Percentiles rank a stretch among this genome's conserved stretches.
Evolutionary conservation across 139 green algal species (phyloP).

Genomic region (Zygnema circumcarinatum): DNA sequence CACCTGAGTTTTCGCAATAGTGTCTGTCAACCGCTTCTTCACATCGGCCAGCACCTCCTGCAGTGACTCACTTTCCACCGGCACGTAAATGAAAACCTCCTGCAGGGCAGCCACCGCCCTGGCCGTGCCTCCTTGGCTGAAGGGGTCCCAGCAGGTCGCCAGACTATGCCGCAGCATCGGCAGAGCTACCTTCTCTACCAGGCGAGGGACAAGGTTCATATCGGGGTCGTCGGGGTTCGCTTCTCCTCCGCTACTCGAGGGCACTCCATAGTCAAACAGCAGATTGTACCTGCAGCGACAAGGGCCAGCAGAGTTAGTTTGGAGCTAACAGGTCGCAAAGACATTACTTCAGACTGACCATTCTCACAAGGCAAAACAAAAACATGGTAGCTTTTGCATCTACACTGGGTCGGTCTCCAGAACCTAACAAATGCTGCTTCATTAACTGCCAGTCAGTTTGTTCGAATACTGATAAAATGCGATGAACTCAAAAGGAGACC

Average conservation of each 20-base stretch:
- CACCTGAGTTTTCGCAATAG: conserved; percentile 13
- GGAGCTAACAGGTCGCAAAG: neutral
- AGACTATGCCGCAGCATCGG: conserved; percentile 72
- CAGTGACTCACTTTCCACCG: conserved; percentile 19
- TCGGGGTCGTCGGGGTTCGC: conserved; percentile 72
- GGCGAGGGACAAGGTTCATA: conserved; percentile 76
- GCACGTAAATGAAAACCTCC: conserved; percentile 62
- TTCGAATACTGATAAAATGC: too few species aligned
- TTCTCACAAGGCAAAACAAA: too few species aligned
- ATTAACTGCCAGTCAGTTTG: too few species aligned
- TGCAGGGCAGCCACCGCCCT: conserved; percentile 31
- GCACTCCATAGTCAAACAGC: conserved; percentile 85
- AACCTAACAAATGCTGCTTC: too few species aligned
- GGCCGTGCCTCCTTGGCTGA: conserved; percentile 64
- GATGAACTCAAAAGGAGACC: too few species aligned
- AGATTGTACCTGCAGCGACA: conserved; percentile 72
- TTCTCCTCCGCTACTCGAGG: conserved; percentile 16
- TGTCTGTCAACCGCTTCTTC: neutral
- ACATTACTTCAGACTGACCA: too few species aligned
- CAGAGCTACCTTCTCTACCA: conserved; percentile 73
- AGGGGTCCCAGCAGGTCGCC: conserved; percentile 74
- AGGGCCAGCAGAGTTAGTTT: neutral
- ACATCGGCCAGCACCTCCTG: conserved; percentile 32
- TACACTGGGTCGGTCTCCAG: too few species aligned
- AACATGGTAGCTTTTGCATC: too few species aligned